Base-by-base conservation (phyloP, 2,329 filamentous ascomycete species). In the Thermoascus crustaceus region DNA sequence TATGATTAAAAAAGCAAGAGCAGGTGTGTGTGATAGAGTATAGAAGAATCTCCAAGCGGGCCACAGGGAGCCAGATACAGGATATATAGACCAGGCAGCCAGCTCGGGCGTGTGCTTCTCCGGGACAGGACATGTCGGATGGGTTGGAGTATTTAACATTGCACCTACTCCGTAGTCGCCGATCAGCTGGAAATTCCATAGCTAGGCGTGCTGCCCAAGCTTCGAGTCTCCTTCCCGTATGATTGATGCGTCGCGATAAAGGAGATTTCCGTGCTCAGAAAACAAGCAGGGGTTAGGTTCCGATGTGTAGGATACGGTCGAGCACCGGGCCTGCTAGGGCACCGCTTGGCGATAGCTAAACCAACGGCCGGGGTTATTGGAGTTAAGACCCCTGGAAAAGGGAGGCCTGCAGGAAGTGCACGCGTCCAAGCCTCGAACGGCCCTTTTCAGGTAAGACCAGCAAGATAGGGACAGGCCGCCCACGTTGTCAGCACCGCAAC, bases 211-310 rank as follows among this genome's bases (percentile, higher is more conserved):
- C 13, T 29, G 18, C 26, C 14, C n/a, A 10, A 29, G 26, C 26
- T 29, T n/a, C n/a, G n/a, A n/a, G 11, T 29, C 14, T 29, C 26
- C 26, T 16, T 29, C 26, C 14, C 18, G 26, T 29, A 13, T 16
- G 26, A 29, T 29, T 13, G 26, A 29, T 29, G 26, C 26, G 26
- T 29, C 26, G 26, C 26, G 9, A 29, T 29, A 29, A 10, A 29
- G 6, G 26, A 17, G 13, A 11, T 16, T 29, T 17, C 26, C 14
- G 16, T 13, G 26, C 26, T 17, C 26, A 29, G 26, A n/a, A n/a
- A n/a, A 17, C 14, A 17, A 13, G 26, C 26, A 29, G 26, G 26
- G 26, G 13, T 29, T 17, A 17, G 26, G 26, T 16, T 29, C 26
- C 18, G 13, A 13, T 18, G 26, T 7, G 26, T 29, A 29, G 26